Percentiles rank a stretch among this genome's conserved stretches.
These are phyloP conservation scores for Bisporella sp. DNA, from an alignment of 2,329 filamentous ascomycete genomes.

Conservation along the genomic window DNA sequence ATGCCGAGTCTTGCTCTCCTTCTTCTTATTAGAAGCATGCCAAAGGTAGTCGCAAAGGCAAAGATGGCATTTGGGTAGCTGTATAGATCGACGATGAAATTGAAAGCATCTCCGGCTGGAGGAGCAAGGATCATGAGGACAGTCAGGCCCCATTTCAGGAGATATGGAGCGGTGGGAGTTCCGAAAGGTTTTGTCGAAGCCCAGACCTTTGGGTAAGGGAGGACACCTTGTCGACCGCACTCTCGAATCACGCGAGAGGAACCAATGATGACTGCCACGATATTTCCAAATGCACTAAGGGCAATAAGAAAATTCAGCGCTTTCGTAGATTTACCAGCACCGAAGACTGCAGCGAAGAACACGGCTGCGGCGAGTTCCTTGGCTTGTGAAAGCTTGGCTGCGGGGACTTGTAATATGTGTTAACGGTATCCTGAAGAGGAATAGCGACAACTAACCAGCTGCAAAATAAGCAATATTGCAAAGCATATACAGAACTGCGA, in stretches of 20 bases:
- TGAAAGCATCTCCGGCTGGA: constrained; percentile 58
- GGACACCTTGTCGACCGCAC: constrained; percentile 33
- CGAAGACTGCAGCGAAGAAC: constrained; percentile 47
- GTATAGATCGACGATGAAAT: constrained; percentile 52
- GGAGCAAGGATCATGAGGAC: constrained; percentile 53
- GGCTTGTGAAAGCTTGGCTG: constrained; percentile 44
- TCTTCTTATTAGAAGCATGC: constrained; percentile 50
- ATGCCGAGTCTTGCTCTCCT: constrained; percentile 45
- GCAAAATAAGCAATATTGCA: constrained; percentile 57
- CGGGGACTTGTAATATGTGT: constrained; percentile 33
- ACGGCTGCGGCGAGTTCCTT: constrained; percentile 34
- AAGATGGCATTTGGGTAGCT: constrained; percentile 55
- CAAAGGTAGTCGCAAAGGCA: constrained; percentile 46
- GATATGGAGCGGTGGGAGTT: constrained; percentile 52
- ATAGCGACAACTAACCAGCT: constrained; percentile 30
- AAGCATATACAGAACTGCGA: constrained; percentile 49
- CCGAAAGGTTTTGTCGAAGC: constrained; percentile 56
- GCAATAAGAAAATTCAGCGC: constrained; percentile 40
- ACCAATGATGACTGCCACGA: constrained; percentile 43
- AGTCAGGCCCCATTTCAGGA: constrained; percentile 50
- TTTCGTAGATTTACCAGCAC: constrained; percentile 34
- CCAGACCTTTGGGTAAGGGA: constrained; percentile 33
- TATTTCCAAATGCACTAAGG: constrained; percentile 40
- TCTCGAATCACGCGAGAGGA: constrained; percentile 51
- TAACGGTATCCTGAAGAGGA: not conserved